Evolutionary conservation across 2,329 filamentous ascomycete genomes (phyloP).

Genomic region (Clarireedia hainanense): DNA sequence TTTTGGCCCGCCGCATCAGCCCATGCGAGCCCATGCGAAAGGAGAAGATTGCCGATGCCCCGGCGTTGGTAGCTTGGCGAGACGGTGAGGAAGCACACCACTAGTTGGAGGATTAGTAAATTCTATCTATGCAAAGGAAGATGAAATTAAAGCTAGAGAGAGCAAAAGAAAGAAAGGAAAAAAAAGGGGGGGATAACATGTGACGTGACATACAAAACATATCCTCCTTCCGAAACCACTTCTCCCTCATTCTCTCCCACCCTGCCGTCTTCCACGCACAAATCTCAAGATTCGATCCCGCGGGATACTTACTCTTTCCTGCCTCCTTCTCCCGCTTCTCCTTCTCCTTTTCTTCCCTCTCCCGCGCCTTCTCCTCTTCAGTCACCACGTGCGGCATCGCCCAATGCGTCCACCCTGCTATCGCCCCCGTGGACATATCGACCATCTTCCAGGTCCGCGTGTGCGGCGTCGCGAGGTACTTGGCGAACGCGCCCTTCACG

Average conservation of each 20-base stretch:
- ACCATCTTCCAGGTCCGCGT: slow-evolving; percentile 30
- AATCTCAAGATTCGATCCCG: slow-evolving; percentile 27
- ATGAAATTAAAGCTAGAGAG: neutral
- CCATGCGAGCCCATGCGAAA: slow-evolving; percentile 30
- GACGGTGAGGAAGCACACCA: slow-evolving; percentile 32
- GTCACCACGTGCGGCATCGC: slow-evolving; percentile 8
- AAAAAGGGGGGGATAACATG: neutral
- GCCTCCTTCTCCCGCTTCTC: neutral
- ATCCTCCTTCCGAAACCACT: slow-evolving; percentile 25
- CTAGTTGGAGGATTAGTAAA: slow-evolving; percentile 17
- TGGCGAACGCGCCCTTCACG: slow-evolving; percentile 25
- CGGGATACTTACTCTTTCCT: slow-evolving; percentile 21
- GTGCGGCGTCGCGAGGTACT: slow-evolving; percentile 25
- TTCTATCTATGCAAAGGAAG: neutral
- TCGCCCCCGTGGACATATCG: slow-evolving; percentile 22
- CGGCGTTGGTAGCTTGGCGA: slow-evolving; percentile 30
- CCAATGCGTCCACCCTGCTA: slow-evolving; percentile 29
- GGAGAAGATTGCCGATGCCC: slow-evolving; percentile 30
- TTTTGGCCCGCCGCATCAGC: slow-evolving; percentile 25
- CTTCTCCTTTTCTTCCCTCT: neutral
- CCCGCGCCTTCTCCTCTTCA: neutral
- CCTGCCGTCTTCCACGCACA: slow-evolving; percentile 27
- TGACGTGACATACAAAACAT: slow-evolving; percentile 30
- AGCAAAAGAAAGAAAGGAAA: no score
- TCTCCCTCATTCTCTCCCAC: slow-evolving; percentile 23